Conservation (phyloP, 2,329 filamentous ascomycete species). For the Hymenoscyphus scutula region DNA sequence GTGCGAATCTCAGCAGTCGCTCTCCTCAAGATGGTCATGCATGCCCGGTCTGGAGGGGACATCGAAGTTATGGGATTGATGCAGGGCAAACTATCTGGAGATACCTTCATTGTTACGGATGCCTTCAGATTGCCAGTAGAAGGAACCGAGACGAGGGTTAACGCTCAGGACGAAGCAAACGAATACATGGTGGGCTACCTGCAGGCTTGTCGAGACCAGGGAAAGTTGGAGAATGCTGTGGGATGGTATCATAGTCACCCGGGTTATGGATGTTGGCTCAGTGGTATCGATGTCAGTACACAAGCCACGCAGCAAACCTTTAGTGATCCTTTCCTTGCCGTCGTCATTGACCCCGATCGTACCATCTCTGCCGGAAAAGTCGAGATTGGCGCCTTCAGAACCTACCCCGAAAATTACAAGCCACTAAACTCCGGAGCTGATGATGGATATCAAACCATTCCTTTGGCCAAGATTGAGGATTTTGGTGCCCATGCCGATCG, state of each 20-base stretch:
- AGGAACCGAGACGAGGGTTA: constrained; percentile 96
- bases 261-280: constrained; percentile 97
- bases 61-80: constrained; percentile 98
- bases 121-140: constrained; percentile 92
- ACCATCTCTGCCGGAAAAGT: constrained; percentile 91
- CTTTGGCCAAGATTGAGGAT: constrained; percentile 89
- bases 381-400: constrained; percentile 95
- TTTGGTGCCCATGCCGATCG: constrained; percentile 89
- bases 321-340: constrained; percentile 87
- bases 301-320: constrained; percentile 82
- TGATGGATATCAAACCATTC: constrained; percentile 73
- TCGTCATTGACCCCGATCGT: constrained; percentile 94
- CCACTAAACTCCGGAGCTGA: constrained; percentile 45
- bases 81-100: constrained; percentile 86
- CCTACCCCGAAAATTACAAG: constrained; percentile 75
- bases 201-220: constrained; percentile 71
- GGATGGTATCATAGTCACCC: constrained; percentile 99
- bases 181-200: constrained; percentile 94
- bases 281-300: constrained; percentile 90
- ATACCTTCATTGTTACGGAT: constrained; percentile 89
- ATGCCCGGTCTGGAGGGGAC: constrained; percentile 88
- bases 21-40: constrained; percentile 98
- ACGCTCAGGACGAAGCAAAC: constrained; percentile 92
- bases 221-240: constrained; percentile 82
- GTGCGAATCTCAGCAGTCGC: constrained; percentile 93